Percentiles rank a stretch among this genome's conserved stretches.
Conservation (phyloP, 768 basidiomycete genomes). For the Podaxis pistillaris region DNA sequence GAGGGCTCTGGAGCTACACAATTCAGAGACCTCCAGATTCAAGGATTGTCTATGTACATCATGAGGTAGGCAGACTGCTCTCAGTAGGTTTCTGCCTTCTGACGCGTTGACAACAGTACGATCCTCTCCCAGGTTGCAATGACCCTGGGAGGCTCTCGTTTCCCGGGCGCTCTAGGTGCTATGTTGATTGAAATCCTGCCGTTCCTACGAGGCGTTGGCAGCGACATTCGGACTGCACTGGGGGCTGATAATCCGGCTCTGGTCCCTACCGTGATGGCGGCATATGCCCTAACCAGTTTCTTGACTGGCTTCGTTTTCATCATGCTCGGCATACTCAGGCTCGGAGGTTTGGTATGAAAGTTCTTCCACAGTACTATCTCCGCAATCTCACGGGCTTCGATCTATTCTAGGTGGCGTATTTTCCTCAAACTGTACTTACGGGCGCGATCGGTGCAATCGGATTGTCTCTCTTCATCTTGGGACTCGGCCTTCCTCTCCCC, state of each 20-base stretch:
- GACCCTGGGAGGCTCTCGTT: conserved; percentile 24
- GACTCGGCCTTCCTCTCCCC: conserved; percentile 15
- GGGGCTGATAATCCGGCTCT: conserved; percentile 22
- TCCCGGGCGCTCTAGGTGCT: conserved; percentile 21
- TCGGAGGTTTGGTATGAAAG: conserved; percentile 20
- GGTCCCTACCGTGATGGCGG: conserved; percentile 25
- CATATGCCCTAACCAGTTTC: conserved; percentile 23
- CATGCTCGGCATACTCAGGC: conserved; percentile 20
- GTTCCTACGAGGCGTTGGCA: conserved; percentile 21
- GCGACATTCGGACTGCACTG: conserved; percentile 20
- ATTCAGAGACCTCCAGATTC: conserved; percentile 21
- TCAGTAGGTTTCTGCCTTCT: neutral
- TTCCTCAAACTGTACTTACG: conserved; percentile 24
- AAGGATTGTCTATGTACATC: conserved; percentile 25
- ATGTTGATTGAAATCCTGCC: conserved; percentile 27
- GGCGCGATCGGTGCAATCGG: conserved; percentile 25
- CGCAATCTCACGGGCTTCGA: neutral
- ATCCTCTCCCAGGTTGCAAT: conserved; percentile 21
- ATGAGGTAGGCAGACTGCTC: conserved; percentile 18
- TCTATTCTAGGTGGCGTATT: conserved; percentile 22
- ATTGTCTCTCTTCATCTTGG: conserved; percentile 21
- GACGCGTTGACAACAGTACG: conserved; percentile 2
- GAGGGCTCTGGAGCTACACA: conserved; percentile 13
- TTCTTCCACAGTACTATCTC: neutral
- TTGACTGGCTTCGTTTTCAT: conserved; percentile 21